These are phyloP conservation scores for Kurtzmaniella fragi DNA, from an alignment of 805 yeast species.

Conservation along the genomic window DNA sequence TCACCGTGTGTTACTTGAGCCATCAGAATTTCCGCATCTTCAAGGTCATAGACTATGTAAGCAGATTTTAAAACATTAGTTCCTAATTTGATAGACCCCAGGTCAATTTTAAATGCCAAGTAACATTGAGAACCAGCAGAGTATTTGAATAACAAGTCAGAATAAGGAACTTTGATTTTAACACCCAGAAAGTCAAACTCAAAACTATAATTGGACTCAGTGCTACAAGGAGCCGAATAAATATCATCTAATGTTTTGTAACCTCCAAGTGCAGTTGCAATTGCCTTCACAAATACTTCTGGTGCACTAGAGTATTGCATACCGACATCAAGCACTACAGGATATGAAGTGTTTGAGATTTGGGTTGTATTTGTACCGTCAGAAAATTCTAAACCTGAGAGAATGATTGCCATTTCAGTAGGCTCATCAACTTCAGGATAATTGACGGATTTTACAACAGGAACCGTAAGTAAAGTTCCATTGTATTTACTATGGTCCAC, in stretches of 20 bases:
- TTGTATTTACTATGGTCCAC: slow-evolving; percentile 38
- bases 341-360: slow-evolving; percentile 12
- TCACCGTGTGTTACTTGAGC: slow-evolving; percentile 29
- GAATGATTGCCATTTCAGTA: slow-evolving; percentile 45
- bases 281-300: slow-evolving; percentile 18
- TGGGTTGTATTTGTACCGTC: slow-evolving; percentile 7
- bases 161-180: slow-evolving; percentile 44
- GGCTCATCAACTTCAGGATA: no score
- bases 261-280: slow-evolving; percentile 39
- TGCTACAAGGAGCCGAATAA: slow-evolving; percentile 43
- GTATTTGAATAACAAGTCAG: slow-evolving; percentile 19
- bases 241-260: slow-evolving; percentile 39
- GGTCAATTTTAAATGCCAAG: slow-evolving; percentile 22
- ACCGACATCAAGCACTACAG: slow-evolving; percentile 33
- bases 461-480: slow-evolving; percentile 28
- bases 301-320: slow-evolving; percentile 42
- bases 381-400: slow-evolving; percentile 19
- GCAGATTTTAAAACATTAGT: slow-evolving; percentile 61
- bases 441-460: slow-evolving; percentile 38
- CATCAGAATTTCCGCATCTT: slow-evolving; percentile 50
- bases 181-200: slow-evolving; percentile 56
- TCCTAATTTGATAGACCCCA: slow-evolving; percentile 53
- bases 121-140: slow-evolving; percentile 15
- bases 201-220: slow-evolving; percentile 16
- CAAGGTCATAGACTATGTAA: slow-evolving; percentile 62